These are phyloP conservation scores for Ustilago nuda DNA, from an alignment of 1,284 basidiomycete species.

Conservation along the genomic window DNA sequence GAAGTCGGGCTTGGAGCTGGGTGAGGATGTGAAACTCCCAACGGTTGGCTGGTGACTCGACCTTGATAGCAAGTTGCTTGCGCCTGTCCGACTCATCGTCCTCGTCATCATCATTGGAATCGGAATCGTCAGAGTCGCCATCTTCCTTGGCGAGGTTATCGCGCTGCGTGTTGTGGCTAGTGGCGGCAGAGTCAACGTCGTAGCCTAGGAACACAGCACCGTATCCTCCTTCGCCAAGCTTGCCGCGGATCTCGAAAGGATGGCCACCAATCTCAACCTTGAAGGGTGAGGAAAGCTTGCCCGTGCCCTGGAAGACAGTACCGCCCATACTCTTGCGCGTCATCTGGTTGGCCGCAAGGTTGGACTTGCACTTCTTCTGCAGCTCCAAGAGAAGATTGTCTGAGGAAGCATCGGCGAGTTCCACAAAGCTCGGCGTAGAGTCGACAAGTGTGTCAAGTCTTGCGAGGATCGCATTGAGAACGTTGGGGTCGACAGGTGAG, in stretches of 20 bases:
- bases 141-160: not conserved
- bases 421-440: constrained; percentile 76
- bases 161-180: constrained; percentile 21
- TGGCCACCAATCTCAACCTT: constrained; percentile 27
- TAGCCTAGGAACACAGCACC: constrained; percentile 87
- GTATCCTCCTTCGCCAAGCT: constrained; percentile 96
- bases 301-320: constrained; percentile 42
- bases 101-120: constrained; percentile 59
- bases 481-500: constrained; percentile 82
- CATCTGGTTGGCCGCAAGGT: constrained; percentile 45
- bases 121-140: constrained; percentile 12
- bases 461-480: constrained; percentile 76
- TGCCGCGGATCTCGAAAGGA: constrained; percentile 74
- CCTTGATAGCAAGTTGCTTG: constrained; percentile 84
- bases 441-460: constrained; percentile 75
- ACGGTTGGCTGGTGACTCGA: constrained; percentile 85
- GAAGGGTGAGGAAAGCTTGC: constrained; percentile 27
- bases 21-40: constrained; percentile 95
- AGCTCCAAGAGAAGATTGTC: constrained; percentile 76
- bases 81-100: constrained; percentile 75
- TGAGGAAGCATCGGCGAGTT: constrained; percentile 75
- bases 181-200: constrained; percentile 68
- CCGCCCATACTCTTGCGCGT: constrained; percentile 65
- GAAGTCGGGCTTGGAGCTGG: constrained; percentile 74
- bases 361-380: constrained; percentile 71